A percentile compares a stretch with the other conserved stretches of the same genome.
Evolutionary conservation across 2,329 filamentous ascomycete species (phyloP).

Genomic region (Grosmannia huntii): DNA sequence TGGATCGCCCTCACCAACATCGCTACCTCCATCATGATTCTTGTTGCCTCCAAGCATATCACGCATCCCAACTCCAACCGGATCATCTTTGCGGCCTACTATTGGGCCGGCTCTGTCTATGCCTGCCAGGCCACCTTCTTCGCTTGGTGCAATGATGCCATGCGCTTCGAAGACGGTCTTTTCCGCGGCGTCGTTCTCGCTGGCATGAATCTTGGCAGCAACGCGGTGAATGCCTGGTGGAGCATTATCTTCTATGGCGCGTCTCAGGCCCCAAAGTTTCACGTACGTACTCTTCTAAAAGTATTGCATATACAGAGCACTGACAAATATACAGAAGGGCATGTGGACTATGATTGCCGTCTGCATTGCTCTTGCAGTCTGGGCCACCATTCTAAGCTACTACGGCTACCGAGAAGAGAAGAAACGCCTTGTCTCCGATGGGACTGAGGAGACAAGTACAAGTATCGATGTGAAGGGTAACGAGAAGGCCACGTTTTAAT

Average conservation of each 20-base stretch:
- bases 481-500: neutral
- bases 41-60: constrained; percentile 18
- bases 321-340: constrained; percentile 32
- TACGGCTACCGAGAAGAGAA: constrained; percentile 18
- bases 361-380: constrained; percentile 44
- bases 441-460: neutral
- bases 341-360: constrained; percentile 63
- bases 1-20: constrained; percentile 55
- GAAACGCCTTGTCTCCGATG: neutral
- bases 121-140: constrained; percentile 65
- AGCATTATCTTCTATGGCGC: constrained; percentile 58
- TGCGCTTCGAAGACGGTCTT: constrained; percentile 49
- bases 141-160: constrained; percentile 61
- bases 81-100: constrained; percentile 52
- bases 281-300: constrained; percentile 26
- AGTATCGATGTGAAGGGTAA: neutral
- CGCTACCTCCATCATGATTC: constrained; percentile 47
- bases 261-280: constrained; percentile 53
- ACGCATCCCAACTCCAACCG: constrained; percentile 28
- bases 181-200: constrained; percentile 55
- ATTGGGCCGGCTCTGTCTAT: constrained; percentile 57
- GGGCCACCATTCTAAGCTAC: constrained; percentile 42
- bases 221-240: constrained; percentile 63
- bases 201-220: constrained; percentile 58
- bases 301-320: neutral